Percentiles rank a stretch among this genome's conserved stretches.
Evolutionary conservation across 305 asterid species (phyloP).

Genomic region (Fraxinus velutina): DNA sequence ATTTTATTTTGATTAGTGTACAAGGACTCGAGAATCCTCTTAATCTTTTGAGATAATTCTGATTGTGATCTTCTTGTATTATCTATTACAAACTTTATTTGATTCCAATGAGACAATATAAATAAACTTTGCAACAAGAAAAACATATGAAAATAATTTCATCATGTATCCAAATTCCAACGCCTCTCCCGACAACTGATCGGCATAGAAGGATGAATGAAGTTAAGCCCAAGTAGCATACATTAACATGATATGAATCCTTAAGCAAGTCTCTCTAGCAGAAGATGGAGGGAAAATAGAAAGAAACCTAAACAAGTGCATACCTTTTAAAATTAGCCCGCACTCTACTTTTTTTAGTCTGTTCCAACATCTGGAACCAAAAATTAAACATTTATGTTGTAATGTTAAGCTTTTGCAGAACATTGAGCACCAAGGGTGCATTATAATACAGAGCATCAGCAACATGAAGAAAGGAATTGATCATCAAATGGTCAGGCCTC

Average conservation of each 20-base stretch:
- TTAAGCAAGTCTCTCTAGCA: not conserved
- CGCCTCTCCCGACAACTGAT: constrained; percentile 81
- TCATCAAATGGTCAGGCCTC: not conserved
- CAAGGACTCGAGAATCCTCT: too few species aligned
- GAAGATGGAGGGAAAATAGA: not conserved
- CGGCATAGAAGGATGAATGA: constrained; percentile 80
- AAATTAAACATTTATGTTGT: constrained; percentile 80
- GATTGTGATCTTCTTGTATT: too few species aligned
- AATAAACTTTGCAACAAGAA: too few species aligned
- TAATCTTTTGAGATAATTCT: too few species aligned
- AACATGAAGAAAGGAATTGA: constrained; percentile 35
- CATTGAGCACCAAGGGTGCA: constrained; percentile 60
- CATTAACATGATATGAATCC: constrained; percentile 8
- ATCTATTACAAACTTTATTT: too few species aligned
- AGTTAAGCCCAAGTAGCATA: constrained; percentile 90
- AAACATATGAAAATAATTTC: too few species aligned
- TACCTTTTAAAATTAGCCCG: constrained; percentile 79
- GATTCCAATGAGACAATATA: too few species aligned
- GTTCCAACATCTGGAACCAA: constrained; percentile 93
- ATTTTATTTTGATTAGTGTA: too few species aligned
- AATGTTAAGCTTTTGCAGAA: constrained; percentile 81
- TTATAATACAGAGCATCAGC: constrained; percentile 93
- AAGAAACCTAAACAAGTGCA: not conserved
- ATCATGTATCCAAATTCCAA: constrained; percentile 32
- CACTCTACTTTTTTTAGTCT: constrained; percentile 69